Conservation (phyloP, 2,329 filamentous ascomycete species). For the Teratosphaeria pseudoeucalypti region DNA sequence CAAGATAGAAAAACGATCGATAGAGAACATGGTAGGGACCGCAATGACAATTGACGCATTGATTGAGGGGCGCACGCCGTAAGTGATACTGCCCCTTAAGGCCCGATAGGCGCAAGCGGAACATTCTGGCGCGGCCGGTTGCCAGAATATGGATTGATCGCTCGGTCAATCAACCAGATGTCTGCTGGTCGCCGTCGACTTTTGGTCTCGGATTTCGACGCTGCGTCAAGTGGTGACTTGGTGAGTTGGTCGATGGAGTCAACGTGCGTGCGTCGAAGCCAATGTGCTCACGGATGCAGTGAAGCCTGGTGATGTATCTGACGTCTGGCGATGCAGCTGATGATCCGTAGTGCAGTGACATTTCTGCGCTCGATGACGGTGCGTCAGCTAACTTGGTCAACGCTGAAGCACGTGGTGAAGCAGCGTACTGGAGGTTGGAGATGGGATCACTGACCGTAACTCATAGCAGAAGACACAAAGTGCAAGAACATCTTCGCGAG, state of each 20-base stretch:
- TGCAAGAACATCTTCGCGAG: neutral
- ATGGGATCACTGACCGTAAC: neutral
- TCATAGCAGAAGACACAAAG: neutral
- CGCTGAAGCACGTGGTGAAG: neutral
- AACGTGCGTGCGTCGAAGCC: neutral
- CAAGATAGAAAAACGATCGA: neutral
- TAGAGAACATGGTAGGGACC: neutral
- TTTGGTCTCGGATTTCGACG: too few species aligned
- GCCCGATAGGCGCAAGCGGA: too few species aligned
- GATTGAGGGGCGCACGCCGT: too few species aligned
- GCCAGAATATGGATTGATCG: too few species aligned
- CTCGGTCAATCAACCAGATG: too few species aligned
- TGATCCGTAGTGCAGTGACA: neutral
- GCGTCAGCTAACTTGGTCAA: neutral
- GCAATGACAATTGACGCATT: too few species aligned
- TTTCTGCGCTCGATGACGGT: neutral
- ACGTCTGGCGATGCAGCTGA: neutral
- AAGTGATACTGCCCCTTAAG: too few species aligned
- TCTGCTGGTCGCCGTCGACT: too few species aligned
- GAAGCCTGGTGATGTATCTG: neutral
- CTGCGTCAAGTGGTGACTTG: too few species aligned
- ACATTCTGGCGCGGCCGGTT: too few species aligned
- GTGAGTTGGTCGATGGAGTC: neutral
- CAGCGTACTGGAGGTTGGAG: neutral
- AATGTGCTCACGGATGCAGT: neutral